A percentile compares a stretch with the other conserved stretches of the same genome.
These are phyloP conservation scores for Halenospora varia DNA, from an alignment of 495 filamentous ascomycete genomes.

Conservation along the genomic window DNA sequence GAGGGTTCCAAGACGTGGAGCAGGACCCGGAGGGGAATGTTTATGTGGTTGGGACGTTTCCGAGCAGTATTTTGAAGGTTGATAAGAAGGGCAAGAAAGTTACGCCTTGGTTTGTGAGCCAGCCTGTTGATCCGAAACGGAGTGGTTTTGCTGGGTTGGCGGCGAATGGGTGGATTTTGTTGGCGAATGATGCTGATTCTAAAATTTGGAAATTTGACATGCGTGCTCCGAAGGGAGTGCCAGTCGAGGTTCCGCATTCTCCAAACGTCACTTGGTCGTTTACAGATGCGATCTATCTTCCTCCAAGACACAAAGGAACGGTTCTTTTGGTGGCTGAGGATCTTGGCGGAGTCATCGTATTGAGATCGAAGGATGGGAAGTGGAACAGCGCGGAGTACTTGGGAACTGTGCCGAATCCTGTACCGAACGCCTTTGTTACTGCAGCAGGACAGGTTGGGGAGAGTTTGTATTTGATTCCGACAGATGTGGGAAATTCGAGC, in stretches of 20 bases:
- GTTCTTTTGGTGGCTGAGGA: constrained; percentile 32
- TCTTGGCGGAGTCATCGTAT: constrained; percentile 28
- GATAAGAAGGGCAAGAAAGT: neutral
- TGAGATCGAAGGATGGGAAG: constrained; percentile 28
- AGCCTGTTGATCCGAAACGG: neutral
- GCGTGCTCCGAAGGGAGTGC: neutral
- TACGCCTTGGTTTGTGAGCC: neutral
- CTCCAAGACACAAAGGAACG: constrained; percentile 29
- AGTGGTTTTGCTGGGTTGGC: neutral
- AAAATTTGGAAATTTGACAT: neutral
- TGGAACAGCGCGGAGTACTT: constrained; percentile 35
- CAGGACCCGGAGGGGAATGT: neutral
- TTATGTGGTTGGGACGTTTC: neutral
- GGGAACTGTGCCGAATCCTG: constrained; percentile 22
- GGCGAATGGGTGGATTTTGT: neutral
- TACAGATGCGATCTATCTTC: constrained; percentile 36
- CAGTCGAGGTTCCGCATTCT: neutral
- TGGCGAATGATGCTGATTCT: neutral
- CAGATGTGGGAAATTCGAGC: neutral
- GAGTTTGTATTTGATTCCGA: neutral
- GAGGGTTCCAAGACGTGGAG: neutral
- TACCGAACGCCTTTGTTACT: neutral
- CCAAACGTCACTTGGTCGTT: too few relatives aligned
- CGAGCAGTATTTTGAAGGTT: neutral
- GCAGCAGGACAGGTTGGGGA: neutral